Conservation (phyloP, 2,329 filamentous ascomycete species). For the Akanthomyces muscarius region DNA sequence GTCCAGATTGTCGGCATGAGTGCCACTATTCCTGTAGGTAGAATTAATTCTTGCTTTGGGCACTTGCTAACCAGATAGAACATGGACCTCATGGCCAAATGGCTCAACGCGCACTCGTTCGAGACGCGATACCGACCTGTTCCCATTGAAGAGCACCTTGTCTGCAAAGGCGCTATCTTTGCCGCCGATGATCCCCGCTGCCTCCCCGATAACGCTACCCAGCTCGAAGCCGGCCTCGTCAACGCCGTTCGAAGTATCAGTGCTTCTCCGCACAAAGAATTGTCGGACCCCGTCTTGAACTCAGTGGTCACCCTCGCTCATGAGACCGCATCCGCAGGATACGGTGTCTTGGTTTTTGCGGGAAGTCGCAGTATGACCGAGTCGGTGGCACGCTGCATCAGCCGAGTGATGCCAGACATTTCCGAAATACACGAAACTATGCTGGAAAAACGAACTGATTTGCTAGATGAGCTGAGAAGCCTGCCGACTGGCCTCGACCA, state of each 20-base stretch:
- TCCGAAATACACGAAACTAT: constrained; percentile 43
- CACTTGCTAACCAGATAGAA: constrained; percentile 46
- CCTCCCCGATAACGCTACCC: constrained; percentile 54
- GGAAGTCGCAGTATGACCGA: constrained; percentile 66
- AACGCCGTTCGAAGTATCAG: constrained; percentile 46
- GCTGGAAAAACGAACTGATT: constrained; percentile 57
- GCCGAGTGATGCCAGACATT: constrained; percentile 57
- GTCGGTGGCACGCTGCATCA: constrained; percentile 63
- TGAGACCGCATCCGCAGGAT: constrained; percentile 65
- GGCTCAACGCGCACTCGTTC: constrained; percentile 69
- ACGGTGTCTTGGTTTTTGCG: constrained; percentile 70
- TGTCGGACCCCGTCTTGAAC: constrained; percentile 63
- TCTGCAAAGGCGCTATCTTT: constrained; percentile 67
- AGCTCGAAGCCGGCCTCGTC: constrained; percentile 39
- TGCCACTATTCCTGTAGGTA: constrained; percentile 64
- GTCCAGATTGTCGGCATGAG: constrained; percentile 78
- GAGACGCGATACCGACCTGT: constrained; percentile 69
- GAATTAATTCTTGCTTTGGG: neutral
- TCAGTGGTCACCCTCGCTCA: constrained; percentile 65
- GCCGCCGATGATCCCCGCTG: constrained; percentile 52
- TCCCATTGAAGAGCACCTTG: constrained; percentile 71
- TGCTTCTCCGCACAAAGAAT: constrained; percentile 55
- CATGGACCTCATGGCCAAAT: constrained; percentile 62
- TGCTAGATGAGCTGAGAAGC: constrained; percentile 63
- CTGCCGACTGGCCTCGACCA: constrained; percentile 63